A percentile compares a stretch with the other conserved stretches of the same genome.
Conservation (phyloP, 768 basidiomycete species). For the Boletales sp. region DNA sequence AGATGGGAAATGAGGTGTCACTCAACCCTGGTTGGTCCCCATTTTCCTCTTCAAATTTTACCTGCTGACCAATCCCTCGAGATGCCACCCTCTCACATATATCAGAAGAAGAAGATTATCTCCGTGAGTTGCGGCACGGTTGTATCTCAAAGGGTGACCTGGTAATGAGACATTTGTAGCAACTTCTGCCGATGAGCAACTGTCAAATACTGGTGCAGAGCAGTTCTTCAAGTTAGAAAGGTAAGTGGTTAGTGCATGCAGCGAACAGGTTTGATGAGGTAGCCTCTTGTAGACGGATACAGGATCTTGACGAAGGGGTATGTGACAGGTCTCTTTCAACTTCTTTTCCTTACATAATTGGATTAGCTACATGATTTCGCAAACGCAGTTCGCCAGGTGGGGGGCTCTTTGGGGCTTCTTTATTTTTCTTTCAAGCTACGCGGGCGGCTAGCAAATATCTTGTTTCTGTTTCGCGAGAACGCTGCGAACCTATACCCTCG, state of each 20-base stretch:
- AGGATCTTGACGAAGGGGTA: slow-evolving; percentile 47
- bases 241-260: slow-evolving; percentile 24
- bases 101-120: slow-evolving; percentile 47
- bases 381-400: slow-evolving; percentile 54
- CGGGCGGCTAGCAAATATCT: slow-evolving; percentile 46
- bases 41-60: neutral
- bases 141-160: neutral
- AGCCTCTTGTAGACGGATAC: slow-evolving; percentile 36
- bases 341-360: slow-evolving; percentile 10
- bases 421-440: slow-evolving; percentile 52
- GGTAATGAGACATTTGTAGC: slow-evolving; percentile 15
- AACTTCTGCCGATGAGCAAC: slow-evolving; percentile 48
- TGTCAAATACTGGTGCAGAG: slow-evolving; percentile 48
- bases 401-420: slow-evolving; percentile 53
- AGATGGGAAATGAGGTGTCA: slow-evolving; percentile 39
- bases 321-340: neutral
- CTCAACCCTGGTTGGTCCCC: slow-evolving; percentile 30
- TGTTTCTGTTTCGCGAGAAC: slow-evolving; percentile 51
- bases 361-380: slow-evolving; percentile 48
- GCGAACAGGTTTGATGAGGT: neutral
- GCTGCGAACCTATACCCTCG: slow-evolving; percentile 52
- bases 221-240: slow-evolving; percentile 47
- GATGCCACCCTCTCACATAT: slow-evolving; percentile 31
- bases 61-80: slow-evolving; percentile 6
- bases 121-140: slow-evolving; percentile 22